Evolutionary conservation across 2,329 filamentous ascomycete species (phyloP), one percentile per base, ranked within the genome.

Genomic region (Apiospora koreana): DNA sequence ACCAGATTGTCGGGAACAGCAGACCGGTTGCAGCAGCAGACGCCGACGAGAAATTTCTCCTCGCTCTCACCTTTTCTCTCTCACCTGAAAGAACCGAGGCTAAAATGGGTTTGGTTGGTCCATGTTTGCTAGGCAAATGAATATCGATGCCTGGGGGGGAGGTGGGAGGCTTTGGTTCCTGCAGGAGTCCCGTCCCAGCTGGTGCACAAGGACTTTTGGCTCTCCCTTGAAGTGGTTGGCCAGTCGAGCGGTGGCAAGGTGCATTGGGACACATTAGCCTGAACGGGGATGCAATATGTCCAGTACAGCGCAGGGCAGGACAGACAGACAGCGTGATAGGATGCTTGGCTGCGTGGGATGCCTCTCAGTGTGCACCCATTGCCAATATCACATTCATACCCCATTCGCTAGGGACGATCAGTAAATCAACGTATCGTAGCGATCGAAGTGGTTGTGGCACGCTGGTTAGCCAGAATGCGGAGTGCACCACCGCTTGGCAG

Each of bases 1-100:
- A 45, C 65, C 65, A 67, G 31, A 67, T 6, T n/a, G 42, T 67
- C 65, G 65, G 65, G 65, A 66, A 46, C 43, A 38, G 54, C 41
- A 41, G 45, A 31, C 65, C 41, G 65, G 23, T 42, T 31, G 14
- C 28, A 18, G 64, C n/a, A 43, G 23, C n/a, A 21, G 23, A 23
- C 42, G 23, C 65, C 42, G 31, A n/a, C 35, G 23, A 9, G 25
- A 35, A 35, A 35, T 67, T 31, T n/a, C 54, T 8, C 31, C 18
- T 38, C 54, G n/a, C 46, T 50, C 50, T 62, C 31, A 21, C 28
- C 31, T n/a, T 18, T 8, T 12, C 2, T 18, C 31, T 38, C 54
- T 58, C 28, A 58, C 50, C 50, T 58, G 50, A 58, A 35, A 25
- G 50, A 38, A 14, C 54, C 54, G 54, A 62, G 54, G 54, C 54